Percentiles rank a stretch among this genome's conserved stretches.
phyloP scores from a whole-genome alignment of 2,329 filamentous ascomycete species.

The Onygenales sp. region DNA sequence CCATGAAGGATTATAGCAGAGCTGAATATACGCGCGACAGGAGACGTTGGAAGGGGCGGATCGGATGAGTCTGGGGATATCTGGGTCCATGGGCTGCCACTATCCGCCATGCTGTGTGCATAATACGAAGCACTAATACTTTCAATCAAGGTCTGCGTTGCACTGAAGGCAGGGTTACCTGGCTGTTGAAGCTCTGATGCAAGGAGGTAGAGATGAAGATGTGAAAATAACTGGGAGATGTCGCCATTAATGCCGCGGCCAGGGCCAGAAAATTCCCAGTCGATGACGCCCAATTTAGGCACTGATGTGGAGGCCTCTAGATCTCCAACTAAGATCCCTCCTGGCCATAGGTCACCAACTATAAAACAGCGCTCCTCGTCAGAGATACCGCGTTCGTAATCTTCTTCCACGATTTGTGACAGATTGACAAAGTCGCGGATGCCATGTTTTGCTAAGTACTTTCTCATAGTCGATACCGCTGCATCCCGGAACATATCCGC shows the following conservation, averaged over 20 bases:
- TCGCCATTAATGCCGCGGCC: constrained; percentile 6
- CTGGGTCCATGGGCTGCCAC: background rate
- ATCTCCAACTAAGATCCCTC: constrained; percentile 3
- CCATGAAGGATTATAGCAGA: constrained; percentile 7
- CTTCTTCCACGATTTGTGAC: constrained; percentile 3
- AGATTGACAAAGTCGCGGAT: constrained; percentile 1
- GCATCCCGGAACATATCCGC: constrained; percentile 3
- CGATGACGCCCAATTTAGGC: constrained; percentile 5
- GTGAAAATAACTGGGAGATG: constrained; percentile 8
- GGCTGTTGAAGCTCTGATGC: background rate
- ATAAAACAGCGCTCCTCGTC: constrained; percentile 5
- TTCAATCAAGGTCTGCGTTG: background rate
- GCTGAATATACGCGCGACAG: constrained; percentile 3
- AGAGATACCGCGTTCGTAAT: constrained; percentile 4
- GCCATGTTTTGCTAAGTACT: constrained; percentile 2
- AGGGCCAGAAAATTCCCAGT: constrained; percentile 8
- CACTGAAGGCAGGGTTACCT: background rate
- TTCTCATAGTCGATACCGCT: constrained; percentile 2
- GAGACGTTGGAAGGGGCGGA: constrained; percentile 1
- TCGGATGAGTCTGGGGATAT: background rate
- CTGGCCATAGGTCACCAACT: constrained; percentile 7
- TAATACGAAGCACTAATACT: constrained; percentile 4
- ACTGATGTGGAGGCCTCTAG: background rate
- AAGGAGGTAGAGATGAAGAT: constrained; percentile 8
- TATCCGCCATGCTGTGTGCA: background rate